Conservation (phyloP, 345 rosid species). For the Mangifera indica region DNA sequence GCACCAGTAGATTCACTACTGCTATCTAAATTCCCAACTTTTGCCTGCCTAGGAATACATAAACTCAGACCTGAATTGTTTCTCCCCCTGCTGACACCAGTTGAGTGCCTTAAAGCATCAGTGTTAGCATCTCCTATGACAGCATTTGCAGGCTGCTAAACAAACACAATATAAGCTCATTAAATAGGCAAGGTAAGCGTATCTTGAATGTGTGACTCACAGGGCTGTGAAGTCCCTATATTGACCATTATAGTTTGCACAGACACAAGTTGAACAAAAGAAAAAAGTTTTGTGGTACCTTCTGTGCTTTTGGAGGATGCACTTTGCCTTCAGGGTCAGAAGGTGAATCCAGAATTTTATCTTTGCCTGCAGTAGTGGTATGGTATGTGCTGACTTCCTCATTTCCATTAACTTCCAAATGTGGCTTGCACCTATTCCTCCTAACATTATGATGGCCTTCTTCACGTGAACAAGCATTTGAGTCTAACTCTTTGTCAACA, state of each 20-base stretch:
- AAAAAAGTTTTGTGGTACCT: constrained; percentile 27
- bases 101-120: constrained; percentile 13
- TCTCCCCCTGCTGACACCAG: background rate
- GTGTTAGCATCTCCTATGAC: constrained; percentile 11
- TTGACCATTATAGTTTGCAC: background rate
- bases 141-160: constrained; percentile 31
- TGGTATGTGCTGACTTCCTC: constrained; percentile 10
- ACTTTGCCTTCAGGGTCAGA: constrained; percentile 21
- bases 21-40: constrained; percentile 5
- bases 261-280: background rate
- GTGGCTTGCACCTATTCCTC: constrained; percentile 11
- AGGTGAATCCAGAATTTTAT: constrained; percentile 20
- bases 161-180: constrained; percentile 15
- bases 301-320: constrained; percentile 15
- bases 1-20: background rate
- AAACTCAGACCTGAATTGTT: background rate
- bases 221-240: background rate
- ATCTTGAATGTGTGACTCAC: constrained; percentile 1
- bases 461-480: constrained; percentile 17
- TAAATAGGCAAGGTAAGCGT: constrained; percentile 6
- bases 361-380: constrained; percentile 18
- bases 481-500: constrained; percentile 11
- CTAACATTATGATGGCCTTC: constrained; percentile 12
- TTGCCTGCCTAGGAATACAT: background rate
- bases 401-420: constrained; percentile 6